Percentiles rank a stretch among this genome's conserved stretches.
Evolutionary conservation across 1,284 basidiomycete species (phyloP).

Genomic region (Schizophyllum commune): DNA sequence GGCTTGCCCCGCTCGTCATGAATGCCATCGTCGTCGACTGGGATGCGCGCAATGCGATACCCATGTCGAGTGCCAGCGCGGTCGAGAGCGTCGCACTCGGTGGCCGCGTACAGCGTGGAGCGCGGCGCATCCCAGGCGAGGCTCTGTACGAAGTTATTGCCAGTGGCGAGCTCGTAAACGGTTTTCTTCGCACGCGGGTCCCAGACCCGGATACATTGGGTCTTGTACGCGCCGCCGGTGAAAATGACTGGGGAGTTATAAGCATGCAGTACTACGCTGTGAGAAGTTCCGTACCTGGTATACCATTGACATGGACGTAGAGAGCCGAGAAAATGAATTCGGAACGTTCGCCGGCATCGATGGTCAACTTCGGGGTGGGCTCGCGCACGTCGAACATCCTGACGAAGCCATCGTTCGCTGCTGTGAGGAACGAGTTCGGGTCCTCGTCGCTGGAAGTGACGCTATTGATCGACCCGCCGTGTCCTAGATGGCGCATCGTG

Average conservation of each 20-base stretch:
- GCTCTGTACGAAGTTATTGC: conserved; percentile 28
- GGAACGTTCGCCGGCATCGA: conserved; percentile 10
- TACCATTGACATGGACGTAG: conserved; percentile 8
- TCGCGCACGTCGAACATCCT: conserved; percentile 30
- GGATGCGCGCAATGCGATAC: conserved; percentile 24
- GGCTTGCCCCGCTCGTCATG: conserved; percentile 6
- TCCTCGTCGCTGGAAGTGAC: conserved; percentile 27
- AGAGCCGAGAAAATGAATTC: not conserved
- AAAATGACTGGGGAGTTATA: conserved; percentile 21
- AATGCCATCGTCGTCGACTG: conserved; percentile 3
- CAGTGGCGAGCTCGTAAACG: conserved; percentile 34
- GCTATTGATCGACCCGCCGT: conserved; percentile 24
- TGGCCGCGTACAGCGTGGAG: conserved; percentile 27
- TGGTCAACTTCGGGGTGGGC: conserved; percentile 12
- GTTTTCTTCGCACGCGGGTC: conserved; percentile 27
- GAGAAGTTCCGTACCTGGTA: conserved; percentile 4
- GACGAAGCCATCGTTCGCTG: conserved; percentile 27
- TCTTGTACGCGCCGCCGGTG: conserved; percentile 16
- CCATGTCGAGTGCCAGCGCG: conserved; percentile 21
- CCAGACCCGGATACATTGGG: conserved; percentile 29
- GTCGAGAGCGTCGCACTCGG: conserved; percentile 26
- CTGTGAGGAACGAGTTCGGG: conserved; percentile 28
- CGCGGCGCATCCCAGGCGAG: conserved; percentile 27
- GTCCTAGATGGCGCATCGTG: conserved; percentile 29
- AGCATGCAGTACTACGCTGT: not conserved